Percentiles rank a stretch among this genome's conserved stretches.
Conservation (phyloP, 1,139 yeast genomes). For the Taphrina communis region DNA sequence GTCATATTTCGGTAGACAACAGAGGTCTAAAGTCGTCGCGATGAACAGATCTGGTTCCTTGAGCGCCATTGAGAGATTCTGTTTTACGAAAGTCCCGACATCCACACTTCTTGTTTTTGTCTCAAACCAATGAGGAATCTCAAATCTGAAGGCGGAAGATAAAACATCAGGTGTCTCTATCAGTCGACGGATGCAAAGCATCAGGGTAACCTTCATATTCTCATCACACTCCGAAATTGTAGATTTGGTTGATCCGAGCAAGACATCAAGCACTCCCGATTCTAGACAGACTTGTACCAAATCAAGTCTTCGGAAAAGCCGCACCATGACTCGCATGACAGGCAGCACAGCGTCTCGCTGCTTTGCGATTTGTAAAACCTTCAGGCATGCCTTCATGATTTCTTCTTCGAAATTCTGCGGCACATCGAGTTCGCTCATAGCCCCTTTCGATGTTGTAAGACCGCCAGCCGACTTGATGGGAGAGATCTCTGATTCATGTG, state of each 20-base stretch:
- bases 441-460: background rate
- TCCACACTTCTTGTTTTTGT: slow-evolving; percentile 52
- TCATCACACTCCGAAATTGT: slow-evolving; percentile 49
- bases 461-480: no score
- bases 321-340: slow-evolving; percentile 2
- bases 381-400: background rate
- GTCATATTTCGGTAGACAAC: slow-evolving; percentile 49
- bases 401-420: background rate
- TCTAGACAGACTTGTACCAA: background rate
- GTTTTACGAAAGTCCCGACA: slow-evolving; percentile 61
- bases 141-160: slow-evolving; percentile 56
- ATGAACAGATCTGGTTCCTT: slow-evolving; percentile 65
- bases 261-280: slow-evolving; percentile 37
- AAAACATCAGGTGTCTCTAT: slow-evolving; percentile 67
- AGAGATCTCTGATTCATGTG: background rate
- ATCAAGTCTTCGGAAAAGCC: background rate
- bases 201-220: slow-evolving; percentile 50
- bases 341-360: slow-evolving; percentile 1
- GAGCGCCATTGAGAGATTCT: slow-evolving; percentile 62
- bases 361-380: background rate
- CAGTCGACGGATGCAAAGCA: slow-evolving; percentile 66
- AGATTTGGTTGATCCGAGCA: slow-evolving; percentile 50
- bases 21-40: slow-evolving; percentile 60
- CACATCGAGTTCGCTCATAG: background rate
- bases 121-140: slow-evolving; percentile 52